Base-by-base conservation (phyloP, 164 flowering plant species). In the Amborella trichopoda region DNA sequence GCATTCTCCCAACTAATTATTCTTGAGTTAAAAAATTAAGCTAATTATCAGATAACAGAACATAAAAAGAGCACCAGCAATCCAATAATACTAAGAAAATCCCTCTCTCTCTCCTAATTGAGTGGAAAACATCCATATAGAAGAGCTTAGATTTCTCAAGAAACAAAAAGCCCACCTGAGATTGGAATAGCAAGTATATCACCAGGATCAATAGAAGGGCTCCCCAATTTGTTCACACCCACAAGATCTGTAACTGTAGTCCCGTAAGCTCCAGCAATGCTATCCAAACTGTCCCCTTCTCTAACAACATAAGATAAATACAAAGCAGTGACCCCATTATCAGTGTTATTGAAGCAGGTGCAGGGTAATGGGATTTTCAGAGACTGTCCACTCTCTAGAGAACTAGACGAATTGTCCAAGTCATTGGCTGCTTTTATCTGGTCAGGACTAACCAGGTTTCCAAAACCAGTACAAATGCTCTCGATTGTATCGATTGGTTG, bases 161-260 rank as follows among this genome's bases (percentile, higher is more conserved):
- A n/a, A n/a, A n/a, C n/a, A n/a, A n/a, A n/a, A n/a, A 49, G 39
- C 12, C 22, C 58, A 89, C 97, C 97, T 10, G 95, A 72, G 50
- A 89, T 34, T 0, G 97, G 97, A 49, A 89, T 76, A 6, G 93
- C 78, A 40, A 85, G 77, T 19, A 89, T 85, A 49, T 89, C 97
- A 0, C 90, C 95, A 14, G 67, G 69, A 27, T 30, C 52, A 49
- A 89, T 59, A 0, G 67, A 53, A 1, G 68, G 19, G 42, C 65
- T 67, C 18, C 95, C 91, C 81, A 88, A 54, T 4, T 79, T 75
- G 74, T 88, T 88, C 6, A 84, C 95, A 66, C 65, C 74, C 97
- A 76, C 77, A 60, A 89, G 64, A 67, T 85, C 95, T 3, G 77
- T 71, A 19, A 82, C 24, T 0, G 97, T 84, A 6, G 91, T 82